Evolutionary conservation across 2,329 filamentous ascomycete species (phyloP), one percentile per base, ranked within the genome.

Genomic region (Plenodomus biglobosus): DNA sequence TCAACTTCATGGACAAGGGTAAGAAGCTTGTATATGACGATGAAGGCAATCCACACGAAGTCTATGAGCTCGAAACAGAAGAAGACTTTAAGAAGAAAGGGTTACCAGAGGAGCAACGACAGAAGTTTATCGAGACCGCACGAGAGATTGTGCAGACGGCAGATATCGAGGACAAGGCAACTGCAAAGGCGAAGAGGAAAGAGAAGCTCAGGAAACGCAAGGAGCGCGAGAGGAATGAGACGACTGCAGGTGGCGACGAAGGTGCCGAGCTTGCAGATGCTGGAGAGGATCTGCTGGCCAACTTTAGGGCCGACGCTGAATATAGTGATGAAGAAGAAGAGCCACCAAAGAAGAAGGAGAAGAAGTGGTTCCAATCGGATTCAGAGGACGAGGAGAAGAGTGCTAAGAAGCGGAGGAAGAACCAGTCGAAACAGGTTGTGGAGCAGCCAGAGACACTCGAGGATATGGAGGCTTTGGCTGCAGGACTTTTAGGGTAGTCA

Each of bases 1-100:
- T 90, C 66, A 94, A 95, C 69, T 88, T 90, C 78, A 95, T 91
- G 78, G 89, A 90, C 66, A 88, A 87, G 67, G 88, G 90, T 11
- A 86, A 83, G 35, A 95, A 94, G 69, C 76, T 96, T 7, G 80
- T 96, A 4, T 99, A 92, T 70, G 92, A 97, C 73, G 92, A 96
- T 40, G 90, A 96, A 24, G 92, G 92, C 59, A 85, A 88, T 53
- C 80, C 91, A 2, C 91, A 94, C 70, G 83, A 88, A 54, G 72
- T 95, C 13, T 96, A 97, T 75, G 88, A 95, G 70, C 84, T 99
- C 58, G 87, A 92, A 67, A 84, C 88, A 70, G 90, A 96, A 73
- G 85, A 86, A 0, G 84, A 85, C 56, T 99, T 97, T 80, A 79
- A 78, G 54, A 80, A 82, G 34, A 82, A 85, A 44, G 94, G 92